Evolutionary conservation across 352 stramenopile species (phyloP).

Genomic region (Phytophthora niederhauseri): DNA sequence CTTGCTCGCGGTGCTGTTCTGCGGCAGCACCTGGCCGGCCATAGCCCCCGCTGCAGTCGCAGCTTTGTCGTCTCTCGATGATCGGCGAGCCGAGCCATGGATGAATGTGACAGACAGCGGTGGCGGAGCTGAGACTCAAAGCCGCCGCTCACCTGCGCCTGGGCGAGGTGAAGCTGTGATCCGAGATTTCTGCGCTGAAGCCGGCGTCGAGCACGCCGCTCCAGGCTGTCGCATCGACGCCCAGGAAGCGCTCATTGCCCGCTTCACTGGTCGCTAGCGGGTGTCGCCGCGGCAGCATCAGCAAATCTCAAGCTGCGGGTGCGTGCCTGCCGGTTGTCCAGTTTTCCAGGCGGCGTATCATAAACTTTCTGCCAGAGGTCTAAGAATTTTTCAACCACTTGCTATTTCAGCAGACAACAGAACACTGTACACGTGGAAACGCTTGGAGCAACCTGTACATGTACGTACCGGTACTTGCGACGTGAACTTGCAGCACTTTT

Average conservation of each 20-base stretch:
- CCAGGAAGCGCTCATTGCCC: neutral
- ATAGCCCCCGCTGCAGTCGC: constrained; percentile 18
- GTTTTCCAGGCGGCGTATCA: neutral
- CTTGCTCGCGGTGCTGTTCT: constrained; percentile 13
- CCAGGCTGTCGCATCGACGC: neutral
- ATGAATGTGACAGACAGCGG: constrained; percentile 16
- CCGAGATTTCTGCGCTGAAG: neutral
- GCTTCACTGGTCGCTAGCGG: neutral
- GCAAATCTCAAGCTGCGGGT: neutral
- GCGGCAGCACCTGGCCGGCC: constrained; percentile 22
- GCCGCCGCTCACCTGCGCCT: neutral
- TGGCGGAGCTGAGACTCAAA: too few species aligned
- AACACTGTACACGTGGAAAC: neutral
- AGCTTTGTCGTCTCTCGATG: constrained; percentile 17
- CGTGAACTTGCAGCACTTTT: neutral
- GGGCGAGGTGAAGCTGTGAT: neutral
- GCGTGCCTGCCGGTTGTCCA: neutral
- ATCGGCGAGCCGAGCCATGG: neutral
- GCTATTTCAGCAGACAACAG: neutral
- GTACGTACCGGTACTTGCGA: too few species aligned
- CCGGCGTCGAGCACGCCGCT: neutral
- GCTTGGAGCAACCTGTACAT: too few species aligned
- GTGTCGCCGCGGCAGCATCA: neutral
- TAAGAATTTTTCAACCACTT: neutral
- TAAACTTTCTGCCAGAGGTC: neutral